phyloP scores from a whole-genome alignment of 495 filamentous ascomycete genomes.

The Penicillium odoratum region DNA sequence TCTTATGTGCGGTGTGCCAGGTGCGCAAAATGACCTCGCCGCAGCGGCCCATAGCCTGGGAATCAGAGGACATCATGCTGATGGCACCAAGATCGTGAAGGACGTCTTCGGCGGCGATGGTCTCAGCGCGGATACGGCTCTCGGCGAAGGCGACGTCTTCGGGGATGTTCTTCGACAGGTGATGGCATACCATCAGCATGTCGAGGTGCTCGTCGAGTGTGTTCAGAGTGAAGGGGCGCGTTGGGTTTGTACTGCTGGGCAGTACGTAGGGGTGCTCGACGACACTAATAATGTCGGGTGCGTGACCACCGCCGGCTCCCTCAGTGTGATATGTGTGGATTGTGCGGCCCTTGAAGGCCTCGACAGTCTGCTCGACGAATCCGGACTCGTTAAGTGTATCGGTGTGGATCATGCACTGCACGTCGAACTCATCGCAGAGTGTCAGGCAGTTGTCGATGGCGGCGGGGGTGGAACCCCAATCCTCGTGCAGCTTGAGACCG shows the following conservation, averaged over 20 bases:
- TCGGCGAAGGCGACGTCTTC: constrained; percentile 98
- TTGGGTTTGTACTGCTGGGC: constrained; percentile 91
- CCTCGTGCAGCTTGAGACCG: constrained; percentile 94
- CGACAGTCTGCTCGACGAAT: constrained; percentile 91
- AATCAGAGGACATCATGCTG: constrained; percentile 97
- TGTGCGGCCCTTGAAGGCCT: constrained; percentile 82
- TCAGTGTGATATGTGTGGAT: constrained; percentile 99
- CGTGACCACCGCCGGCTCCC: constrained; percentile 93
- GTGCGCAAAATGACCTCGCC: constrained; percentile 94
- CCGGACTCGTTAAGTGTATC: constrained; percentile 98
- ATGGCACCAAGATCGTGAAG: constrained; percentile 95
- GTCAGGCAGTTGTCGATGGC: constrained; percentile 88
- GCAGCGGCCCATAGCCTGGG: constrained; percentile 96
- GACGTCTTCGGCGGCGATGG: constrained; percentile 96
- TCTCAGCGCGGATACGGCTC: constrained; percentile 90
- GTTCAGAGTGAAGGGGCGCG: constrained; percentile 87
- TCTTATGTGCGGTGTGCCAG: constrained; percentile 99
- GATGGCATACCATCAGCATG: constrained; percentile 99
- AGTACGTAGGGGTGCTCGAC: constrained; percentile 92
- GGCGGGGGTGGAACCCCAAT: constrained; percentile 92
- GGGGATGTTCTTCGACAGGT: constrained; percentile 85
- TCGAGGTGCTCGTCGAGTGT: constrained; percentile 97
- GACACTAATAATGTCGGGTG: constrained; percentile 94
- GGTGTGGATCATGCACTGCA: constrained; percentile 96
- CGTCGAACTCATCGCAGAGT: constrained; percentile 87